Conservation (phyloP, 495 filamentous ascomycete species). For the Rusavskia elegans region DNA sequence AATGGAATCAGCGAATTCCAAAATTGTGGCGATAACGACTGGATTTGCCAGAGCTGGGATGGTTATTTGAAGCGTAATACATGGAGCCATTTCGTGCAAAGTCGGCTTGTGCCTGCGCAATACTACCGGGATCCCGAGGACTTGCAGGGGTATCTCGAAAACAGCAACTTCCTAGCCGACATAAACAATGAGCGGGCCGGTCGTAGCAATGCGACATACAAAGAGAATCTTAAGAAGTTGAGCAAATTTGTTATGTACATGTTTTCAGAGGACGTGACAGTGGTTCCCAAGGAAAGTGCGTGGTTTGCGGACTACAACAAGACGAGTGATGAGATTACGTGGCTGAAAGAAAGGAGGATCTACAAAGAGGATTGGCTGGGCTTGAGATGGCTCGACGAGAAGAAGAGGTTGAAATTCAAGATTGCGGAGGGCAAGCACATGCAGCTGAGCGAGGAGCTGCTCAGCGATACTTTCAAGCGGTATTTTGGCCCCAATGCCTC, state of each 20-base stretch:
- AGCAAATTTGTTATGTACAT: conserved; percentile 78
- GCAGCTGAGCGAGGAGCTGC: conserved; percentile 49
- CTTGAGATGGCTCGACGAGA: conserved; percentile 62
- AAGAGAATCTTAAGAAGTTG: conserved; percentile 48
- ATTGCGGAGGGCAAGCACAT: conserved; percentile 64
- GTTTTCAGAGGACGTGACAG: conserved; percentile 74
- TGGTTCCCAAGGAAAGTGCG: conserved; percentile 77
- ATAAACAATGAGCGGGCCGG: conserved; percentile 77
- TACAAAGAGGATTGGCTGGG: conserved; percentile 95
- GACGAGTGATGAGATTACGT: conserved; percentile 42
- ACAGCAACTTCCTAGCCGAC: conserved; percentile 93
- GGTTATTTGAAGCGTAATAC: conserved; percentile 54
- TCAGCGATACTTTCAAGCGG: conserved; percentile 51
- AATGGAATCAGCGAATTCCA: conserved; percentile 81
- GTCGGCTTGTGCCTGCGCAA: conserved; percentile 74
- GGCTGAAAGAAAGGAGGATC: conserved; percentile 51
- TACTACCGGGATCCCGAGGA: conserved; percentile 73
- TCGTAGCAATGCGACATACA: conserved; percentile 60
- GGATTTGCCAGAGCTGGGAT: conserved; percentile 63
- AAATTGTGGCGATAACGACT: conserved; percentile 49
- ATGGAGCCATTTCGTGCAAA: conserved; percentile 64
- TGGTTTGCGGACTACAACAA: conserved; percentile 84
- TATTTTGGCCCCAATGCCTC: conserved; percentile 43
- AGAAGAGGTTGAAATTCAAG: conserved; percentile 62
- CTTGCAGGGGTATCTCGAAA: conserved; percentile 56